A percentile compares a stretch with the other conserved stretches of the same genome.
These are phyloP conservation scores for Magnaporthiopsis poae DNA, from an alignment of 2,329 filamentous ascomycete species.

Conservation along the genomic window DNA sequence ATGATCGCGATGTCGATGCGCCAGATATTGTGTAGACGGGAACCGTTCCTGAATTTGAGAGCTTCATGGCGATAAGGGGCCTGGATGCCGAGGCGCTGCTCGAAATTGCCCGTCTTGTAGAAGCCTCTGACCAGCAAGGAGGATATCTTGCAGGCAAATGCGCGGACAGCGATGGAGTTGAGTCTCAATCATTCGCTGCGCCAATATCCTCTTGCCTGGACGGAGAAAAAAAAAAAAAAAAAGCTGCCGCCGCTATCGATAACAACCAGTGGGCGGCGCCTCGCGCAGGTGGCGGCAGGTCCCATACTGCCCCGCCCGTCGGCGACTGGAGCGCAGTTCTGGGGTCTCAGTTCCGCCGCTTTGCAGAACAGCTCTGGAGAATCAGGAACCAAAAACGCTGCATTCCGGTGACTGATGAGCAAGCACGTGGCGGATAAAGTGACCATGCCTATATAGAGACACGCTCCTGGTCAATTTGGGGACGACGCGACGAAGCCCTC, in stretches of 20 bases:
- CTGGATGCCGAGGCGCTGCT: not conserved
- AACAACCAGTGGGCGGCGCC: not conserved
- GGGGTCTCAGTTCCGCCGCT: too few relatives aligned
- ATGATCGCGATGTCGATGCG: constrained; percentile 71
- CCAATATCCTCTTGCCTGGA: too few relatives aligned
- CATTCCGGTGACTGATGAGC: too few relatives aligned
- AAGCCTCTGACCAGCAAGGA: not conserved
- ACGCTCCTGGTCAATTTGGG: too few relatives aligned
- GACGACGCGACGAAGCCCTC: too few relatives aligned
- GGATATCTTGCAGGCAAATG: not conserved
- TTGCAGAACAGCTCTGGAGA: too few relatives aligned
- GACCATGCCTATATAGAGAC: too few relatives aligned
- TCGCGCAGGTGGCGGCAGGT: too few relatives aligned
- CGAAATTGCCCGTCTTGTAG: not conserved
- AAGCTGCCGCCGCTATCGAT: constrained; percentile 6
- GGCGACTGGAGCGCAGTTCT: not conserved
- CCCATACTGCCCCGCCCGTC: too few relatives aligned
- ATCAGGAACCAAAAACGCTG: too few relatives aligned
- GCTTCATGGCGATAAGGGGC: constrained; percentile 13
- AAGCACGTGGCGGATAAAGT: too few relatives aligned
- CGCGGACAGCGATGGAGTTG: not conserved
- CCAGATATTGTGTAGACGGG: constrained; percentile 77
- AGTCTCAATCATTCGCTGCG: not conserved
- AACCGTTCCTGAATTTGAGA: constrained; percentile 15
- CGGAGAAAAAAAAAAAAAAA: constrained; percentile 7